Evolutionary conservation across 129 eudicot species (phyloP).

Genomic region (Smallanthus sonchifolius): DNA sequence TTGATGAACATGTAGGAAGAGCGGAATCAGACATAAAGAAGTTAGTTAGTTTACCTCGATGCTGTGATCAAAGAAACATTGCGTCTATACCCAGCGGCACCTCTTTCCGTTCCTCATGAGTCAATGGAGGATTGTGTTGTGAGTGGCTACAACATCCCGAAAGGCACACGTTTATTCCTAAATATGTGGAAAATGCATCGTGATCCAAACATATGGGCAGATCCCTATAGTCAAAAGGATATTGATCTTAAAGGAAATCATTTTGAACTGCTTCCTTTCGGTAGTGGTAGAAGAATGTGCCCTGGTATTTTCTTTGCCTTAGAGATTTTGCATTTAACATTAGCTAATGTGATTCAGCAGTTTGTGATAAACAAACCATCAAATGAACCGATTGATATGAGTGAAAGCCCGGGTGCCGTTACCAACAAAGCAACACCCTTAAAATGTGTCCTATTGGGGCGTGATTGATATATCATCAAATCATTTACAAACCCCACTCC

Average conservation of each 20-base stretch:
- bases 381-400: slow-evolving; percentile 21
- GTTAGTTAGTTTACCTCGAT: slow-evolving; percentile 37
- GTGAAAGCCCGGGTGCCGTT: slow-evolving; percentile 22
- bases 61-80: slow-evolving; percentile 36
- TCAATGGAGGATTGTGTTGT: slow-evolving; percentile 34
- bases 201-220: slow-evolving; percentile 20
- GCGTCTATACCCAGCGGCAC: slow-evolving; percentile 33
- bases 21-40: slow-evolving; percentile 37
- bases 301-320: slow-evolving; percentile 30
- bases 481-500: too few species aligned
- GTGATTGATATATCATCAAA: background rate
- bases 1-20: slow-evolving; percentile 34
- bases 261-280: slow-evolving; percentile 29
- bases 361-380: slow-evolving; percentile 3
- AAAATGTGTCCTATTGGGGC: background rate
- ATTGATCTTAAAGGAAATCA: slow-evolving; percentile 18
- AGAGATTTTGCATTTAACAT: slow-evolving; percentile 3
- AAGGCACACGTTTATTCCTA: slow-evolving; percentile 30
- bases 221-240: slow-evolving; percentile 16
- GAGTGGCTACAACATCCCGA: slow-evolving; percentile 34
- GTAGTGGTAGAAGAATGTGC: slow-evolving; percentile 38
- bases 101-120: slow-evolving; percentile 26
- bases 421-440: slow-evolving; percentile 24
- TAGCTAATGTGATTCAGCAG: slow-evolving; percentile 27
- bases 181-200: slow-evolving; percentile 38